Percentiles rank a stretch among this genome's conserved stretches.
phyloP scores from a whole-genome alignment of 192 early-diverging fungal genomes.

The Linderina pennispora region DNA sequence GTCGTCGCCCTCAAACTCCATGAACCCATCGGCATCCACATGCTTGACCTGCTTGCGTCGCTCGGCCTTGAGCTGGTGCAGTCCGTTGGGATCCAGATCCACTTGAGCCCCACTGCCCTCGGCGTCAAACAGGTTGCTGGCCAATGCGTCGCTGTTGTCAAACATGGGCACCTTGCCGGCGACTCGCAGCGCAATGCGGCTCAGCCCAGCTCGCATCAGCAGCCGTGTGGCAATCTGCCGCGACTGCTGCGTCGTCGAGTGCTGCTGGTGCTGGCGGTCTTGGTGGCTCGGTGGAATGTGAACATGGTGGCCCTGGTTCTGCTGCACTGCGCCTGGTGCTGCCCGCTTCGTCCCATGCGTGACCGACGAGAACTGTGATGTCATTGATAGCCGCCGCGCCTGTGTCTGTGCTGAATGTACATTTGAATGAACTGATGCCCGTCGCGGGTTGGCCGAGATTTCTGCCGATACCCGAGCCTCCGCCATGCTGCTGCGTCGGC shows the following conservation, averaged over 20 bases:
- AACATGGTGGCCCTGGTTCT: constrained; percentile 3
- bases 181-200: constrained; percentile 42
- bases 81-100: constrained; percentile 30
- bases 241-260: constrained; percentile 22
- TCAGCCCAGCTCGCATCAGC: constrained; percentile 41
- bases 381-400: too few species aligned
- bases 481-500: constrained; percentile 7
- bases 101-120: constrained; percentile 21
- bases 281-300: neutral
- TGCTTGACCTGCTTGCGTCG: constrained; percentile 40
- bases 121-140: constrained; percentile 16
- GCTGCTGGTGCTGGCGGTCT: constrained; percentile 4
- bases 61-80: constrained; percentile 26
- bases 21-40: constrained; percentile 35
- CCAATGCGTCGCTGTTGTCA: constrained; percentile 11
- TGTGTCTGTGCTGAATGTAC: too few species aligned
- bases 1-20: constrained; percentile 34
- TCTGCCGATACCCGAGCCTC: constrained; percentile 18
- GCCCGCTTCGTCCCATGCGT: neutral
- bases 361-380: too few species aligned
- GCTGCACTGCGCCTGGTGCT: neutral
- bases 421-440: too few species aligned
- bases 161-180: constrained; percentile 7
- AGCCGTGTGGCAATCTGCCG: constrained; percentile 35
- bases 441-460: too few species aligned